Conservation (phyloP, 2,329 filamentous ascomycete genomes). For the Decorospora gaudefroyi region DNA sequence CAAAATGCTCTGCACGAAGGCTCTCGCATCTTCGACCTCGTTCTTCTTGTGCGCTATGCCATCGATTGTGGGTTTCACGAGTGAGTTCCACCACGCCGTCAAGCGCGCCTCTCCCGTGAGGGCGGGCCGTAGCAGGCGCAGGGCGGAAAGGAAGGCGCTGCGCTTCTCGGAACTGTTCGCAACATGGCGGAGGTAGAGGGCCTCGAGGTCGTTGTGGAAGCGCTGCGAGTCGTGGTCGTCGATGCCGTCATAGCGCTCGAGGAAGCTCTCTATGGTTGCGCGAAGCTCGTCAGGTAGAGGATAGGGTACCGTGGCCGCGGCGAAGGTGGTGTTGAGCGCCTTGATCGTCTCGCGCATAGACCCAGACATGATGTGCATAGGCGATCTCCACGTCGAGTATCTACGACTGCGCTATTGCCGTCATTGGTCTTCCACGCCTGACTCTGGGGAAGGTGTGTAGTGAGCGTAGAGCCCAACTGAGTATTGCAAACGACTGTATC, state of each 20-base stretch:
- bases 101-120: constrained; percentile 67
- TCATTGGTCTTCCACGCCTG: constrained; percentile 14
- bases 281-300: constrained; percentile 70
- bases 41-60: constrained; percentile 65
- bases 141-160: constrained; percentile 69
- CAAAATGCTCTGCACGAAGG: constrained; percentile 67
- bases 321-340: constrained; percentile 52
- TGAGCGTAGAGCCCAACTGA: not conserved
- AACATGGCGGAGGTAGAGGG: constrained; percentile 68
- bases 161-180: constrained; percentile 60
- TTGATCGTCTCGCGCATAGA: constrained; percentile 56
- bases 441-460: not conserved
- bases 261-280: constrained; percentile 66
- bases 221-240: constrained; percentile 72
- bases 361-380: constrained; percentile 28
- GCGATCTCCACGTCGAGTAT: constrained; percentile 8
- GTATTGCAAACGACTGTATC: not conserved
- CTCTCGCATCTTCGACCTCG: constrained; percentile 66
- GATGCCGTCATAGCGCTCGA: constrained; percentile 67
- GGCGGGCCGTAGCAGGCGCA: constrained; percentile 66
- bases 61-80: constrained; percentile 62
- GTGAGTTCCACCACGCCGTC: constrained; percentile 72
- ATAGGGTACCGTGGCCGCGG: constrained; percentile 47
- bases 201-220: constrained; percentile 72
- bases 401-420: constrained; percentile 10